Percentiles rank a stretch among this genome's conserved stretches.
Conservation (phyloP, 1,139 yeast genomes). For the Pichiaceae sp. region DNA sequence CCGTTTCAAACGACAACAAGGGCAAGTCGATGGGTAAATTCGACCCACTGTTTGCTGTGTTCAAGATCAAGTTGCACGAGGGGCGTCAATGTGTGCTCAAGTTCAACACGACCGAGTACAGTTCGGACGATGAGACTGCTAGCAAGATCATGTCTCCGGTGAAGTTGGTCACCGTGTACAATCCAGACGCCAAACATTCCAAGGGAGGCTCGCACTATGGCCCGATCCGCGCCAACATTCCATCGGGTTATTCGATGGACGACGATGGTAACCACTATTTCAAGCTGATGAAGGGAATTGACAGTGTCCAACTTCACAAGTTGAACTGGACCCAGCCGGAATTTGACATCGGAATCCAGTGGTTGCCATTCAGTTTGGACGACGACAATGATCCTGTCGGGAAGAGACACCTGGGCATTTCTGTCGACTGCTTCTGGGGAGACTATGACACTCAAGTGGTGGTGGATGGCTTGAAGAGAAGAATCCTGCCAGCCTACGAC, state of each 20-base stretch:
- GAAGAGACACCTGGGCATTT: slow-evolving; percentile 36
- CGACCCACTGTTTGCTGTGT: slow-evolving; percentile 60
- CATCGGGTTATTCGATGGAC: slow-evolving; percentile 46
- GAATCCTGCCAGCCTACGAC: slow-evolving; percentile 59
- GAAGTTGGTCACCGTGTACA: slow-evolving; percentile 45
- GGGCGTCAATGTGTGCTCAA: slow-evolving; percentile 55
- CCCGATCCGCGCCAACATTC: slow-evolving; percentile 17
- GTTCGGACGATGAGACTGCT: slow-evolving; percentile 25
- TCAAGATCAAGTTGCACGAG: slow-evolving; percentile 48
- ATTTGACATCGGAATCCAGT: slow-evolving; percentile 60
- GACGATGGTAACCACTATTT: slow-evolving; percentile 42
- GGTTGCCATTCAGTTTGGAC: slow-evolving; percentile 65
- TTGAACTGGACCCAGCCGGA: slow-evolving; percentile 45
- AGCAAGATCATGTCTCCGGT: slow-evolving; percentile 41
- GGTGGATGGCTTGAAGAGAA: slow-evolving; percentile 24
- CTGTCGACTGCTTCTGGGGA: slow-evolving; percentile 65
- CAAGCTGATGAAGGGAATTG: slow-evolving; percentile 54
- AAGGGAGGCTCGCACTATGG: slow-evolving; percentile 4
- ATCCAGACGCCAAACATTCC: slow-evolving; percentile 12
- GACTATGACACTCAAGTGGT: slow-evolving; percentile 43
- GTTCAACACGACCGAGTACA: slow-evolving; percentile 43
- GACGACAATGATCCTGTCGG: slow-evolving; percentile 27
- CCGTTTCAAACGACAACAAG: slow-evolving; percentile 40
- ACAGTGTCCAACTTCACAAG: slow-evolving; percentile 53
- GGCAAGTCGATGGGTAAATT: slow-evolving; percentile 36